Evolutionary conservation across 306 rosid species (phyloP), one percentile per base, ranked within the genome.

Genomic region (Corylus avellana): DNA sequence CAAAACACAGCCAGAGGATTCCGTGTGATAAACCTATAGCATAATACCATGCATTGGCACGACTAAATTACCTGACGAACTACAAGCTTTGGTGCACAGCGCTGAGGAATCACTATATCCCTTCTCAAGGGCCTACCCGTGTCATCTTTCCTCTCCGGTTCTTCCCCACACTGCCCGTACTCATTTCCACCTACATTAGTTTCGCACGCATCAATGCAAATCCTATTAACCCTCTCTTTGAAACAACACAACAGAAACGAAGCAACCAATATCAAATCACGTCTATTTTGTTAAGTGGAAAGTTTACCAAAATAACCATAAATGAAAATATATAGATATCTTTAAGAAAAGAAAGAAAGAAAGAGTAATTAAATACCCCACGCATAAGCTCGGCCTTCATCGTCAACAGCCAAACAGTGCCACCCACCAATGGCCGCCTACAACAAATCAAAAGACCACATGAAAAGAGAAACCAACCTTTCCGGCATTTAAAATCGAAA

Each of bases 321-420:
- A 66, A 66, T 3, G 20, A 66, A 35, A 11, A 37, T 17, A 58
- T 18, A 17, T 14, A n/a, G 1, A 20, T 20, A 57, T 20, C 63
- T 63, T 48, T 48, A 10, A 49, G 12, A 49, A 1, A 3, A 49
- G 17, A 2, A 27, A 3, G 12, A 66, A 11, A 48, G 47, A 58
- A 37, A 61, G 70, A 66, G 12, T 69, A 42, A 29, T 16, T 57
- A 55, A 61, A 44, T 89, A 96, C 98, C 98, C 99, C 99, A 96
- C 32, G 99, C 98, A 53, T 91, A 96, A 64, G 99, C 97, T 69
- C 91, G 86, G 77, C 99, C 99, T 79, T 93, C 96, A 86, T 93
- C 98, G 83, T 96, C 98, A 67, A 96, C 99, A 84, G 98, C 99
- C 93, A 96, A 86, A 84, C 99, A 96, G 78, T 96, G 99, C 99